phyloP scores from a whole-genome alignment of 176 grass and related monocot species.

The Metroxylon sagu region DNA sequence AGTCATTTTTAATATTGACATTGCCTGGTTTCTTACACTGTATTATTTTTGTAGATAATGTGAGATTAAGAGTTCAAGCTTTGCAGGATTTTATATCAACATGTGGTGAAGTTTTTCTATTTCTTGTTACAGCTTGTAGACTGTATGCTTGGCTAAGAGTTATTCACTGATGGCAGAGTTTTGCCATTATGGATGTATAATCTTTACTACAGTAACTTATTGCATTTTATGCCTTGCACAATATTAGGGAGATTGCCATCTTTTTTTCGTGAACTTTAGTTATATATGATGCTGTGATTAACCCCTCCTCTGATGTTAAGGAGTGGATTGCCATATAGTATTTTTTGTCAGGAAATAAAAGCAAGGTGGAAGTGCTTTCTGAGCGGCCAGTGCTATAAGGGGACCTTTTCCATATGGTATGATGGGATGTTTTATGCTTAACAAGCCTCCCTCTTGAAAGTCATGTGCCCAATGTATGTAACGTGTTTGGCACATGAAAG shows the following conservation, averaged over 20 bases:
- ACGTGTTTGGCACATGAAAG: constrained; percentile 7
- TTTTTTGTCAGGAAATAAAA: constrained; percentile 38
- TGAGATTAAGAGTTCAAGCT: too few species aligned
- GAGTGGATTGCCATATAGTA: constrained; percentile 30
- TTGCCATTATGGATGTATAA: too few species aligned
- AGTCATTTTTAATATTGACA: too few species aligned
- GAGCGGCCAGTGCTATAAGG: constrained; percentile 23
- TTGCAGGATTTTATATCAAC: too few species aligned
- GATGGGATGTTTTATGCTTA: constrained; percentile 41
- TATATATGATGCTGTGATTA: constrained; percentile 32
- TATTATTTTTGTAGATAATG: too few species aligned
- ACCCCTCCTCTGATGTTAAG: constrained; percentile 35
- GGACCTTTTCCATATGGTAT: constrained; percentile 51
- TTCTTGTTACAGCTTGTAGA: too few species aligned
- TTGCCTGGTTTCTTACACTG: too few species aligned
- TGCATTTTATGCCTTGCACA: too few species aligned
- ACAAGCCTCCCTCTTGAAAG: constrained; percentile 22
- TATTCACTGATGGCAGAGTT: too few species aligned
- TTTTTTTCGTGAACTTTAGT: constrained; percentile 23
- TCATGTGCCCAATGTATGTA: constrained; percentile 25
- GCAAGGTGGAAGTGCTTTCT: constrained; percentile 31
- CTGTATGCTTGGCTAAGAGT: too few species aligned
- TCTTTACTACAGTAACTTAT: too few species aligned
- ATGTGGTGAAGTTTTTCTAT: too few species aligned
- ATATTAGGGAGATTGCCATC: neutral